Percentiles rank a stretch among this genome's conserved stretches.
Evolutionary conservation across 2,329 filamentous ascomycete species (phyloP).

Genomic region (Sporothrix phasma): DNA sequence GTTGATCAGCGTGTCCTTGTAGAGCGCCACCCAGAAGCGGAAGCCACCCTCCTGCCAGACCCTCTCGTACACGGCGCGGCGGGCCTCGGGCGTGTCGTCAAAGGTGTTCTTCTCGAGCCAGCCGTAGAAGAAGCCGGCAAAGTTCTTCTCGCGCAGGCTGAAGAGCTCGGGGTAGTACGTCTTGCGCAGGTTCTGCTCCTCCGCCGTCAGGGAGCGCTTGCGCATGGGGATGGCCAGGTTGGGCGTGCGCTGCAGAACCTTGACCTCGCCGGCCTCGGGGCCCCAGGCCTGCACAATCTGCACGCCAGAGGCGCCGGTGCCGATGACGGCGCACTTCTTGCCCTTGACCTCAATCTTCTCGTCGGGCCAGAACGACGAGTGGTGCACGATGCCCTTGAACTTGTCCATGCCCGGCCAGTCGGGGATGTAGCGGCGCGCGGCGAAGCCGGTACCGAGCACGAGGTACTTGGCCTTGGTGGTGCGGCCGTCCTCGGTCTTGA

Average conservation of each 20-base stretch:
- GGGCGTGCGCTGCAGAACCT: conserved; percentile 57
- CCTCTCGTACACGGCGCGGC: conserved; percentile 38
- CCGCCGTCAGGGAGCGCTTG: conserved; percentile 35
- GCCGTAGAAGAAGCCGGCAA: conserved; percentile 51
- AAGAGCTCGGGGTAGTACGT: conserved; percentile 42
- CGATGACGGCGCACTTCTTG: conserved; percentile 53
- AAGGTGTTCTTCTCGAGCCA: conserved; percentile 45
- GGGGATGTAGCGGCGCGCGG: conserved; percentile 51
- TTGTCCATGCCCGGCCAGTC: conserved; percentile 49
- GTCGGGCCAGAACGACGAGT: conserved; percentile 52
- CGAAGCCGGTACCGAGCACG: conserved; percentile 44
- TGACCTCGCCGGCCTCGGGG: conserved; percentile 40
- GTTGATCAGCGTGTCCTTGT: conserved; percentile 41
- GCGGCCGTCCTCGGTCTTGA: conserved; percentile 40
- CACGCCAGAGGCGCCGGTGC: conserved; percentile 54
- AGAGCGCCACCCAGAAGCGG: conserved; percentile 42
- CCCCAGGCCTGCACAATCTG: conserved; percentile 54
- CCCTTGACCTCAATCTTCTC: conserved; percentile 44
- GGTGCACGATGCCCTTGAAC: conserved; percentile 50
- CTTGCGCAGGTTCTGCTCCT: conserved; percentile 41
- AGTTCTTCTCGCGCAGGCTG: conserved; percentile 39
- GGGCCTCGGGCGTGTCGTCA: conserved; percentile 41
- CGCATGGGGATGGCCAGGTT: conserved; percentile 56
- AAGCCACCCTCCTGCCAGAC: conserved; percentile 46
- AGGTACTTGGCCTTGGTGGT: conserved; percentile 41